phyloP scores from a whole-genome alignment of 495 filamentous ascomycete species.

The Xylaria telfairii region DNA sequence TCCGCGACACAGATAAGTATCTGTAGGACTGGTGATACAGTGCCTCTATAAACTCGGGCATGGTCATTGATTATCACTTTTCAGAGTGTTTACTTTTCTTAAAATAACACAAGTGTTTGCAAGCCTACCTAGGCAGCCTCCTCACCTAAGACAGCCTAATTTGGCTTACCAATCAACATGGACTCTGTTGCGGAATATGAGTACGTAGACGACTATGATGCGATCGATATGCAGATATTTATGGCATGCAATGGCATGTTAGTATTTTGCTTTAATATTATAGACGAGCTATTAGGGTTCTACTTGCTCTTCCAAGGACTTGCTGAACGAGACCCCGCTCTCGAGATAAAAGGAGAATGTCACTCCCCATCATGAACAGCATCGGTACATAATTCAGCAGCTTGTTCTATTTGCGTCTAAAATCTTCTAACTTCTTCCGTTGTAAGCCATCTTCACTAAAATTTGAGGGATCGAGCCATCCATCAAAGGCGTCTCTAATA shows the following conservation, averaged over 20 bases:
- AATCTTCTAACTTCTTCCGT: conserved; percentile 44
- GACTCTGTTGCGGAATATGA: neutral
- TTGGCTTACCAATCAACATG: neutral
- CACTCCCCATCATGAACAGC: neutral
- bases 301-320: too few relatives aligned
- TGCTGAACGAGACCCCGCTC: too few relatives aligned
- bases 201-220: neutral
- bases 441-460: conserved; percentile 56
- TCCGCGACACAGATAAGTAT: neutral
- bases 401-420: conserved; percentile 18
- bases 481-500: conserved; percentile 48
- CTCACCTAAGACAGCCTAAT: neutral
- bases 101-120: too few relatives aligned
- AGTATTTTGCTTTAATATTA: neutral
- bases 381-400: neutral
- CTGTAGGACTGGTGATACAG: neutral
- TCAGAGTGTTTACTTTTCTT: neutral
- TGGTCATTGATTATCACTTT: neutral
- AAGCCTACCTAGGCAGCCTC: too few relatives aligned
- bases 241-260: neutral
- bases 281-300: neutral
- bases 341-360: neutral
- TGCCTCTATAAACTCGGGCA: too few relatives aligned
- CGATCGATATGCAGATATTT: neutral
- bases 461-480: conserved; percentile 55